Conservation (phyloP, 2,329 filamentous ascomycete species). For the Penicillium sp. region DNA sequence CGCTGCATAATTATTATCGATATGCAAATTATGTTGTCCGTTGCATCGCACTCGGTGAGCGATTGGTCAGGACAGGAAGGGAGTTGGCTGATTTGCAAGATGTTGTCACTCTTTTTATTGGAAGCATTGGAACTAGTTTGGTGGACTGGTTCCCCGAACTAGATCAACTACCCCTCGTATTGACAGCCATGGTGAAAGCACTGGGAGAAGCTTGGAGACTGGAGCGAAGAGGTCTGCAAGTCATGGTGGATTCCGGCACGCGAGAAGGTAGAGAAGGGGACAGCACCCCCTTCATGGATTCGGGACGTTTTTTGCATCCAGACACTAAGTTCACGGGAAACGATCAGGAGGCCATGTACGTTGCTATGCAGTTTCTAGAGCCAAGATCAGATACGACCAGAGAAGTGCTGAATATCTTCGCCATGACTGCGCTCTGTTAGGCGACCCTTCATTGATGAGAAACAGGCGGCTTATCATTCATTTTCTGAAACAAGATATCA, state of each 20-base stretch:
- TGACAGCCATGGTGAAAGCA: conserved; percentile 28
- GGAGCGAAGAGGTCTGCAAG: conserved; percentile 36
- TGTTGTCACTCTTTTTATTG: conserved; percentile 38
- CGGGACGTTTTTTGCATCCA: conserved; percentile 33
- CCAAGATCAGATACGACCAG: conserved; percentile 50
- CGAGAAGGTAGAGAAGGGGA: conserved; percentile 26
- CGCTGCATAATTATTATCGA: conserved; percentile 33
- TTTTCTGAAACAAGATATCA: conserved; percentile 22
- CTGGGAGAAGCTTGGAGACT: conserved; percentile 37
- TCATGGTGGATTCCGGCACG: conserved; percentile 38
- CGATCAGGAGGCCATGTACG: conserved; percentile 44
- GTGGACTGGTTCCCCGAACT: conserved; percentile 44
- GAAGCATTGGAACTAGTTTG: conserved; percentile 35
- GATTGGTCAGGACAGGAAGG: conserved; percentile 29
- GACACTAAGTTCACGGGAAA: conserved; percentile 32
- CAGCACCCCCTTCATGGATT: conserved; percentile 37
- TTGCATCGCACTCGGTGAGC: conserved; percentile 38
- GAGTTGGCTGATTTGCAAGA: conserved; percentile 42
- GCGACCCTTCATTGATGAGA: too few species aligned
- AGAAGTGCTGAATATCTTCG: conserved; percentile 37
- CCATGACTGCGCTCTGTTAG: conserved; percentile 26
- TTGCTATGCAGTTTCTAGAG: conserved; percentile 43
- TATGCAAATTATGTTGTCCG: conserved; percentile 44
- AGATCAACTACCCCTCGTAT: conserved; percentile 26
- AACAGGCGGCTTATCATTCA: background rate